phyloP scores from a whole-genome alignment of 169 alveolate species.

The Cryptosporidium felis region DNA sequence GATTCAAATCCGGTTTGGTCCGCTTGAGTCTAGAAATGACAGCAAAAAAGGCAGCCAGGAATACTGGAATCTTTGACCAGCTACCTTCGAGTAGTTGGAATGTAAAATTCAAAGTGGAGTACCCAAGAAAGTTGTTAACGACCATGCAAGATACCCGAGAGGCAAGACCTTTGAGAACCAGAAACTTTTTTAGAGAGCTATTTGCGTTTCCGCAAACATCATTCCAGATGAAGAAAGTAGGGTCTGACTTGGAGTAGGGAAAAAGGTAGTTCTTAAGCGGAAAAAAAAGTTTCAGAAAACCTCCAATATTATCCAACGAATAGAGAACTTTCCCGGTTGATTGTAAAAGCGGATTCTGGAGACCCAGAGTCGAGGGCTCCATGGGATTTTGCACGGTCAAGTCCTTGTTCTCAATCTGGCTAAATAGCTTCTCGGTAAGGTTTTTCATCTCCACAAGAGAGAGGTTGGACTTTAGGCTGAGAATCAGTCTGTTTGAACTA shows the following conservation, averaged over 20 bases:
- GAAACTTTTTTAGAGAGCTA: background rate
- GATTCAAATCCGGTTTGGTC: background rate
- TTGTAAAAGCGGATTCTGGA: background rate
- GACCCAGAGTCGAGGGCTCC: background rate
- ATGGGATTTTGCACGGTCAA: background rate
- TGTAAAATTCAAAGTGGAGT: background rate
- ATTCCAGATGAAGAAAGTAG: background rate
- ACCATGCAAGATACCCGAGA: background rate
- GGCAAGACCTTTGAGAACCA: background rate
- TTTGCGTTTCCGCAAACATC: background rate
- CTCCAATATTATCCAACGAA: background rate
- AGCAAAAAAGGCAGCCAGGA: background rate
- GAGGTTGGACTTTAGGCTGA: background rate
- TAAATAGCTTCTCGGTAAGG: background rate
- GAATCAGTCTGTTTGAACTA: background rate
- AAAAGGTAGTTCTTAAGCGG: background rate
- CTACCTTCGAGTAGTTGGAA: background rate
- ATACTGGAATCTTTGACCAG: background rate
- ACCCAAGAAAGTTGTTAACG: background rate
- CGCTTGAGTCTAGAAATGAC: background rate
- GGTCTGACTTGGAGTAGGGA: constrained; percentile 21
- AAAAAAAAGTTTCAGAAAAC: background rate
- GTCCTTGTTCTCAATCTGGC: constrained; percentile 1
- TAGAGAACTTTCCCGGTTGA: background rate
- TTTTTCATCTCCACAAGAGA: background rate